phyloP scores from a whole-genome alignment of 352 stramenopile genomes.

The Phytopythium cucurbitacearum region DNA sequence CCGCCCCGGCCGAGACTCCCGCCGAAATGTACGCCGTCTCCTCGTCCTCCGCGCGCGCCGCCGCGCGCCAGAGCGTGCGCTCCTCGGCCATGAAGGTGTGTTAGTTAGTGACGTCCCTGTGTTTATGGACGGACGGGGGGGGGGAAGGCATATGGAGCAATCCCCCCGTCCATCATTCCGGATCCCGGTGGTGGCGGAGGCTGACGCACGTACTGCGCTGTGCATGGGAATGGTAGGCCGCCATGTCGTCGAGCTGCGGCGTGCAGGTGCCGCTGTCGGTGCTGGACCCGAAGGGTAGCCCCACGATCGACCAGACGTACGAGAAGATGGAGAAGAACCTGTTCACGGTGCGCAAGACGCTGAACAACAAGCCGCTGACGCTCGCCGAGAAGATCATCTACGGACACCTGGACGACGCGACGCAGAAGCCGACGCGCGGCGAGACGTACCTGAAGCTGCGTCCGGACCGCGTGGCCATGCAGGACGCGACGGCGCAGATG shows the following conservation, averaged over 20 bases:
- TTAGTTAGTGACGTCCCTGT: background rate
- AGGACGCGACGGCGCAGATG: constrained; percentile 94
- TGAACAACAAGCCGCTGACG: constrained; percentile 87
- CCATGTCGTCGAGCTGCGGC: constrained; percentile 73
- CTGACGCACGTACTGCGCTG: background rate
- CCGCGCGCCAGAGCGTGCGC: constrained; percentile 65
- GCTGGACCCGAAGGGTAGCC: constrained; percentile 87
- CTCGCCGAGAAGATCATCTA: constrained; percentile 95
- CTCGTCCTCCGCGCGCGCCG: constrained; percentile 41
- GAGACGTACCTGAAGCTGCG: constrained; percentile 93
- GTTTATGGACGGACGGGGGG: background rate
- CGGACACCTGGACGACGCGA: constrained; percentile 89
- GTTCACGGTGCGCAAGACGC: constrained; percentile 85
- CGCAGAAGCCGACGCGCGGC: constrained; percentile 76
- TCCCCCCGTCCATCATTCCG: too few species aligned
- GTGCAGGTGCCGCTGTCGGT: constrained; percentile 81
- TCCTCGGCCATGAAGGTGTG: constrained; percentile 57
- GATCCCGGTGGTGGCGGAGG: constrained; percentile 4
- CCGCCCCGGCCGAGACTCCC: constrained; percentile 10
- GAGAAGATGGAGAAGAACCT: constrained; percentile 91
- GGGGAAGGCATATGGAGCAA: too few species aligned
- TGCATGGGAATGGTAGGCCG: constrained; percentile 24
- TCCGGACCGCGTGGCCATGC: constrained; percentile 92
- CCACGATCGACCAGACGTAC: constrained; percentile 92
- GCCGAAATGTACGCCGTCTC: constrained; percentile 57